Evolutionary conservation across 495 filamentous ascomycete species (phyloP), one percentile per base, ranked within the genome.

Genomic region (Hypoxylon rickii): DNA sequence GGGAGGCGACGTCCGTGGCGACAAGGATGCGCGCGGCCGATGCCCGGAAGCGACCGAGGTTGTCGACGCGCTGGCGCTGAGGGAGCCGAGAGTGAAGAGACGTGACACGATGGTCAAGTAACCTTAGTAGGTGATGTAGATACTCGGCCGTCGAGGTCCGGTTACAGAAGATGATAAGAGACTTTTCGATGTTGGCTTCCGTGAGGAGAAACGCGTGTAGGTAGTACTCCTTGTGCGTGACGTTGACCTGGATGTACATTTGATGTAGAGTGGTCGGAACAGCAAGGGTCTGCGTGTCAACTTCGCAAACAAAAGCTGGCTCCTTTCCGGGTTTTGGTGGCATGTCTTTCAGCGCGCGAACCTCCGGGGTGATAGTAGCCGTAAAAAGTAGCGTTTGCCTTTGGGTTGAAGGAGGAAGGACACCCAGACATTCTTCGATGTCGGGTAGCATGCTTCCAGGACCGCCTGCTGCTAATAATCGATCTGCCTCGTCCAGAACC

Each of bases 401-500:
- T 61, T 90, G 77, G 1, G 76, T 66, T 0, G 73, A 68, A 0
- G 90, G 83, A 1, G 94, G 93, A 1, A 97, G 82, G 1, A 85
- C 83, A 3, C 79, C 82, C 3, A 99, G 78, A 66, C 92, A 96
- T 38, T 87, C 90, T 64, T 92, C 91, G 1, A 99, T 82, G 69
- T 97, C 94, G 17, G 89, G 85, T n/a, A 96, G 78, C 92, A 96
- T 96, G 73, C 86, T 90, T 8, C 91, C 92, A 3, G 78, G 76
- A 34, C 69, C 71, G 24, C 83, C 85, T 19, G 84, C 79, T 19
- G 89, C 83, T 13, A 99, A 79, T 16, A 99, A 80, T 33, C 95
- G 84, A 73, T 99, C 94, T 18, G 94, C 94, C 78, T 99, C 94
- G 72, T 99, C 94, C 32, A 99, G 85, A 0, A 99, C 89, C 3